phyloP scores from a whole-genome alignment of 495 filamentous ascomycete genomes.

The Podospora bellae-mahoneyi region DNA sequence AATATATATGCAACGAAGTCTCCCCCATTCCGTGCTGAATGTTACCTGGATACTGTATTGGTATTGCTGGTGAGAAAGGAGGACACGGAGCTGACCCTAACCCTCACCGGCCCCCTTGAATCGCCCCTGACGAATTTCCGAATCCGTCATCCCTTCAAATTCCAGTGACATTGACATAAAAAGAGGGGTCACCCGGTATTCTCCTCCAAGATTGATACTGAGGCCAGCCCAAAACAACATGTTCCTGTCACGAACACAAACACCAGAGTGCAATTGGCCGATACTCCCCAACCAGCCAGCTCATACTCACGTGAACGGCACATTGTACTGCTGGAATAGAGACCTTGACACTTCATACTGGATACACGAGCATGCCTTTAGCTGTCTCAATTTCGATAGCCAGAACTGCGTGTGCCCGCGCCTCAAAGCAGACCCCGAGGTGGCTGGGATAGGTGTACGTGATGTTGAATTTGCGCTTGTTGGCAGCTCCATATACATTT shows the following conservation, averaged over 20 bases:
- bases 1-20: neutral
- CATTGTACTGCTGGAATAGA: constrained; percentile 12
- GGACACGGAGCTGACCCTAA: neutral
- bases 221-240: neutral
- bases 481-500: neutral
- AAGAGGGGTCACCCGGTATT: neutral
- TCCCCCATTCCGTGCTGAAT: neutral
- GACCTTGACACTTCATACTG: neutral
- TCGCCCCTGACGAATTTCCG: neutral
- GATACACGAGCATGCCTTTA: neutral
- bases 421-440: constrained; percentile 10
- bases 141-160: neutral
- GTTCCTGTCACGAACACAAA: neutral
- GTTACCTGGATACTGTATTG: neutral
- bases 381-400: constrained; percentile 5
- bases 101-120: neutral
- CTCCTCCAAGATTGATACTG: neutral
- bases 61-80: neutral
- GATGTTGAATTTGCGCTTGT: neutral
- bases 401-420: constrained; percentile 4
- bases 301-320: neutral
- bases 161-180: neutral
- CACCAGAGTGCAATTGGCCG: neutral
- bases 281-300: constrained; percentile 1
- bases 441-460: constrained; percentile 10